Conservation (phyloP, 2,329 filamentous ascomycete species). For the Pestalotiopsis sp. region DNA sequence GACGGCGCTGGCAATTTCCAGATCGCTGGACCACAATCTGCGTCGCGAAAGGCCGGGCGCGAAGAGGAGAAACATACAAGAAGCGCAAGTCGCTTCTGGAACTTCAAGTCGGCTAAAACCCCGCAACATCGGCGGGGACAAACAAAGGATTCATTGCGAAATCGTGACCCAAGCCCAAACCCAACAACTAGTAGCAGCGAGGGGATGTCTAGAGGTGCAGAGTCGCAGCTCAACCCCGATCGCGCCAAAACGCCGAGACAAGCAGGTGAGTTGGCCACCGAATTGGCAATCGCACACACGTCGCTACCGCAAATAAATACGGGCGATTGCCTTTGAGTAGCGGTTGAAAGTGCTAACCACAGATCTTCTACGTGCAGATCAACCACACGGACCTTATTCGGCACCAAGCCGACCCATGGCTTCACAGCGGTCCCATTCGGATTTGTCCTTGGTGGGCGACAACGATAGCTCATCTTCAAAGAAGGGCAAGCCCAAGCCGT, state of each 20-base stretch:
- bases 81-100: conserved; percentile 35
- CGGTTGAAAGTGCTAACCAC: conserved; percentile 20
- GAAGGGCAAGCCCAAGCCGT: conserved; percentile 58
- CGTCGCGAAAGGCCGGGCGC: conserved; percentile 10
- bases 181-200: conserved; percentile 25
- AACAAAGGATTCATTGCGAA: background rate
- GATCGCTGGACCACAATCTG: background rate
- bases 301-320: no score
- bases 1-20: conserved; percentile 9
- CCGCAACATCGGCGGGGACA: conserved; percentile 14
- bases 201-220: conserved; percentile 30
- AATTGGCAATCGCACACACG: no score
- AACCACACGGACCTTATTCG: conserved; percentile 35
- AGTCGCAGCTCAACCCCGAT: conserved; percentile 30
- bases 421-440: conserved; percentile 50
- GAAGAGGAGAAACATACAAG: conserved; percentile 34
- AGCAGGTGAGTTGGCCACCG: conserved; percentile 35
- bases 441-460: conserved; percentile 56
- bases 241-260: conserved; percentile 32
- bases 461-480: conserved; percentile 44
- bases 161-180: conserved; percentile 18
- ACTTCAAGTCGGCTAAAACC: conserved; percentile 28
- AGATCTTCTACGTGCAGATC: conserved; percentile 24
- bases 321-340: background rate
- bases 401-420: conserved; percentile 38